Base-by-base conservation (phyloP, 441 rosid genomes). In the Viola pubescens region DNA sequence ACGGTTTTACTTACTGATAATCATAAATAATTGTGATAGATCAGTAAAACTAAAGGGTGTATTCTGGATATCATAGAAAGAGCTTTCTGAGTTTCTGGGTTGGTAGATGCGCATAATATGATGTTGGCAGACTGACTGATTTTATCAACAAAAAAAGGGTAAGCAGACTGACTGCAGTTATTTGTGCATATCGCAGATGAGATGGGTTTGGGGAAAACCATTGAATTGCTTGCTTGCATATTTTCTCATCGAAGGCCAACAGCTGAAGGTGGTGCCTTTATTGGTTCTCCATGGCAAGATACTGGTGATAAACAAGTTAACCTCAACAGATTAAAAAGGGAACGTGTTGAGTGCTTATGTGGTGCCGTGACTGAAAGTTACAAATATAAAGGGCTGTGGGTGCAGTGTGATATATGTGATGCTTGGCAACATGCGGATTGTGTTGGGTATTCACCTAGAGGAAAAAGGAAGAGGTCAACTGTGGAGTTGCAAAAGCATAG, bases 351-450 rank as follows among this genome's bases (percentile, higher is more conserved):
- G 81, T 94, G 98, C 78, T 74, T 77, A 56, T 94, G 98, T 68
- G 98, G 98, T 68, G 97, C 96, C 62, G 98, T 94, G 58, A 94
- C 79, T 68, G 97, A 94, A 79, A 86, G 90, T 68, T 80, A 76
- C 26, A 79, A 74, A 64, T 86, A 88, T 67, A 76, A 61, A 67
- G 98, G 97, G 69, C 63, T 92, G 37, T 92, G 98, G 98, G 98
- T 92, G 54, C 96, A 89, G 69, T 94, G 98, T 51, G 98, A 94
- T 73, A 71, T 77, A 4, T 94, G 98, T 77, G 96, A 89, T 83
- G 98, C 98, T 75, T 94, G 98, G 98, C 98, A 94, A 68, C 98
- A 94, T 82, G 89, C 98, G 0, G 91, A 89, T 26, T 94, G 97
- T 79, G 98, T 89, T 57, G 94, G 97, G 66, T 92, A 92, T 79